phyloP scores from a whole-genome alignment of 1,284 basidiomycete species.

The Ganoderma sinense region DNA sequence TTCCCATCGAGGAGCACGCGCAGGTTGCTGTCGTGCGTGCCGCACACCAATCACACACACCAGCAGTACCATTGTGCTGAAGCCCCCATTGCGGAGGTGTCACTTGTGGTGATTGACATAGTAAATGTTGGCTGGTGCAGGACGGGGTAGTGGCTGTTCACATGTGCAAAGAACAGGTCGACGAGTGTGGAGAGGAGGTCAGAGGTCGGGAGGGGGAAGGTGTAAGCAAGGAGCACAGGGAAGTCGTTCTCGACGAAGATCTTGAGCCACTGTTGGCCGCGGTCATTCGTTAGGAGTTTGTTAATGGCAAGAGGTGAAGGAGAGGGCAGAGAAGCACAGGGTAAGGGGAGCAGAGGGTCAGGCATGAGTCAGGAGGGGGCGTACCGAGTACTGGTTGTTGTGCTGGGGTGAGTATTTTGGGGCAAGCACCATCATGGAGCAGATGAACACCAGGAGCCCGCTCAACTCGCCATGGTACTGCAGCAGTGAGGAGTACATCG shows the following conservation, averaged over 20 bases:
- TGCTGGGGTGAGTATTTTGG: conserved; percentile 14
- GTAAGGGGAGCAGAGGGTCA: too few relatives aligned
- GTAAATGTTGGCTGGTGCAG: conserved; percentile 84
- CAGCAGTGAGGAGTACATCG: conserved; percentile 34
- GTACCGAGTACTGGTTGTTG: conserved; percentile 24
- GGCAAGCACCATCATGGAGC: conserved; percentile 51
- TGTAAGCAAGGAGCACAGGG: conserved; percentile 28
- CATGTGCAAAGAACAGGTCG: conserved; percentile 71
- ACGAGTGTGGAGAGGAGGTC: conserved; percentile 71
- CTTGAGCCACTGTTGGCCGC: not conserved
- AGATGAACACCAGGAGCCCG: conserved; percentile 54
- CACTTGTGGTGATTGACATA: conserved; percentile 54
- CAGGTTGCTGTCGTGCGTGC: conserved; percentile 68
- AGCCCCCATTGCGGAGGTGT: conserved; percentile 67
- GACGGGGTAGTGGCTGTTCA: conserved; percentile 73
- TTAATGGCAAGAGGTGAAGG: too few relatives aligned
- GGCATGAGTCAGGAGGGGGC: not conserved
- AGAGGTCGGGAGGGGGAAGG: conserved; percentile 57
- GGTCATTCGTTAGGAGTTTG: too few relatives aligned
- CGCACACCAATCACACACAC: conserved; percentile 80
- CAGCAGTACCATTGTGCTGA: conserved; percentile 75
- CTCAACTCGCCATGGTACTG: conserved; percentile 63
- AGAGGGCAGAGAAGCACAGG: too few relatives aligned
- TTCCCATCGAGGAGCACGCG: conserved; percentile 60
- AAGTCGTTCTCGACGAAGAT: not conserved